These are phyloP conservation scores for Begonia masoniana DNA, from an alignment of 306 rosid species.

Conservation along the genomic window DNA sequence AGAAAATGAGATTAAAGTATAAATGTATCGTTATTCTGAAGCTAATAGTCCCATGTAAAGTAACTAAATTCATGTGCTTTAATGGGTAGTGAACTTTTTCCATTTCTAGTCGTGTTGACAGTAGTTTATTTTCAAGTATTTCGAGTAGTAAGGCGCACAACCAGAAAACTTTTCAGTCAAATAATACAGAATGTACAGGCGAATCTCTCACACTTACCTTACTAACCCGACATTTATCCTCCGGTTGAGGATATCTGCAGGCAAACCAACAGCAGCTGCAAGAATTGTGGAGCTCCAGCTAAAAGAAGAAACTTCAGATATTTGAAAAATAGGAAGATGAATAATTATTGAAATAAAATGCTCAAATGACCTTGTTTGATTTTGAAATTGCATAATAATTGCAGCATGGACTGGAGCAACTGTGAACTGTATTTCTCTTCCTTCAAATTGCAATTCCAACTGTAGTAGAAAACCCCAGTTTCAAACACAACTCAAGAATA, in stretches of 20 bases:
- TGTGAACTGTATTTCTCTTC: conserved; percentile 61
- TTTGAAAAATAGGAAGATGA: background rate
- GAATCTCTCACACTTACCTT: conserved; percentile 36
- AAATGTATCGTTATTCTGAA: too few species aligned
- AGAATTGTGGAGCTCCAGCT: conserved; percentile 78
- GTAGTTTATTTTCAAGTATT: too few species aligned
- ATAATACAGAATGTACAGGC: background rate
- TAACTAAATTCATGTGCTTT: too few species aligned
- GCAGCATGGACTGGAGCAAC: conserved; percentile 84
- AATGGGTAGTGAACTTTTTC: too few species aligned
- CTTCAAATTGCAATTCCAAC: conserved; percentile 93
- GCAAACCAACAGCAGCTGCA: conserved; percentile 66
- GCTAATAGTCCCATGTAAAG: too few species aligned
- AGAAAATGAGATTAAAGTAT: too few species aligned
- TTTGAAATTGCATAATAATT: conserved; percentile 74
- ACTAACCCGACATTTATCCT: conserved; percentile 79
- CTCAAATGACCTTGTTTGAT: conserved; percentile 42
- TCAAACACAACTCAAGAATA: too few species aligned
- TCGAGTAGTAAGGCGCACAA: too few species aligned
- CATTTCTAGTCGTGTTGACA: too few species aligned
- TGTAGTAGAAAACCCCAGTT: conserved; percentile 12
- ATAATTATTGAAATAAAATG: too few species aligned
- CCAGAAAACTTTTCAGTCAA: too few species aligned
- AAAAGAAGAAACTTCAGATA: conserved; percentile 19
- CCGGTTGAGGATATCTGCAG: conserved; percentile 53